Conservation (phyloP, 352 stramenopile genomes). For the Aphanomyces euteiches region DNA sequence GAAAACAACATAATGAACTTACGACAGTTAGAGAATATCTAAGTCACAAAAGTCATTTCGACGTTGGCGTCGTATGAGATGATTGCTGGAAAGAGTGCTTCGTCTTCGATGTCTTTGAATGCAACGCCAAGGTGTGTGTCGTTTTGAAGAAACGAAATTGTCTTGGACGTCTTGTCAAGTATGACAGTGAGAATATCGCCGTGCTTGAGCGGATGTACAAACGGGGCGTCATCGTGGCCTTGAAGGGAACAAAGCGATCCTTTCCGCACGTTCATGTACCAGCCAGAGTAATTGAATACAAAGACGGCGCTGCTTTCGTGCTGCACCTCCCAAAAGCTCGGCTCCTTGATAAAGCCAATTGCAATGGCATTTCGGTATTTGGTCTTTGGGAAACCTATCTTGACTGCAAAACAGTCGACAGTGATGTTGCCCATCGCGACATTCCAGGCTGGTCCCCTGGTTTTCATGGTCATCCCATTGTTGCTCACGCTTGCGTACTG, state of each 20-base stretch:
- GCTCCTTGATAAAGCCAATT: conserved; percentile 25
- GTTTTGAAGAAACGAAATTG: conserved; percentile 26
- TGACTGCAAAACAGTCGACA: conserved; percentile 11
- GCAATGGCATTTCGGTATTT: conserved; percentile 27
- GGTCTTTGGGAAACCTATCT: conserved; percentile 14
- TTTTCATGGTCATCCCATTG: not conserved
- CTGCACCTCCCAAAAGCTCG: conserved; percentile 23
- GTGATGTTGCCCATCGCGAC: conserved; percentile 11
- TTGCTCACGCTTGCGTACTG: not conserved
- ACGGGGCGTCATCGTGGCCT: conserved; percentile 29
- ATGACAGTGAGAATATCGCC: conserved; percentile 20
- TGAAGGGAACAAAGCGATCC: conserved; percentile 23
- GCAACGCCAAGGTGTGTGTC: conserved; percentile 17
- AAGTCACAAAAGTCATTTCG: conserved; percentile 6
- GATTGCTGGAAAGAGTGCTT: conserved; percentile 15
- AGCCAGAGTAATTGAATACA: conserved; percentile 27
- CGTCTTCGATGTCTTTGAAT: conserved; percentile 8
- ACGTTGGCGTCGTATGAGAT: conserved; percentile 26
- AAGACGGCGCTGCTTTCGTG: not conserved
- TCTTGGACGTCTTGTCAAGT: conserved; percentile 9
- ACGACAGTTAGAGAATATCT: not conserved
- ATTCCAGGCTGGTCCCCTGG: conserved; percentile 16
- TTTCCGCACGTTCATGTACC: conserved; percentile 27
- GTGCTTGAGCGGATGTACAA: conserved; percentile 12
- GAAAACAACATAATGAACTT: no score